A percentile compares a stretch with the other conserved stretches of the same genome.
Conservation (phyloP, 1,284 basidiomycete genomes). For the Ceratobasidium sp. region DNA sequence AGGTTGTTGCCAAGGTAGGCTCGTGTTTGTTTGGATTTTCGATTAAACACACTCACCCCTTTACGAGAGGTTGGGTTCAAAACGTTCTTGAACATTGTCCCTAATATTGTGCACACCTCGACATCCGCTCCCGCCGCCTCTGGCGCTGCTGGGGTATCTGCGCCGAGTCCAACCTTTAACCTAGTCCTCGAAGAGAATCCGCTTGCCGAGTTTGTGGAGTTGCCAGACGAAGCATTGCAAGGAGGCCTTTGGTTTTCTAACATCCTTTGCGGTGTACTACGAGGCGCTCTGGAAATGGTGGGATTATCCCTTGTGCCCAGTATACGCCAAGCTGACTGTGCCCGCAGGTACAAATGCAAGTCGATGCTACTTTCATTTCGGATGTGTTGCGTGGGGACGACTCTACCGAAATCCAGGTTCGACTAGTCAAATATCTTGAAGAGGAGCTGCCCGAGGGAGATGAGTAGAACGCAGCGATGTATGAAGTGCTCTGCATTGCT, state of each 20-base stretch:
- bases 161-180: conserved; percentile 62
- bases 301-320: conserved; percentile 47
- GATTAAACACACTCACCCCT: not conserved
- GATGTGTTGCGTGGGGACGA: conserved; percentile 94
- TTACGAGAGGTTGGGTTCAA: conserved; percentile 90
- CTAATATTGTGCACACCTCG: conserved; percentile 74
- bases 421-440: conserved; percentile 88
- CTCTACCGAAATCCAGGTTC: conserved; percentile 90
- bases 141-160: conserved; percentile 53
- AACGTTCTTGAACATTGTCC: conserved; percentile 93
- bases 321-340: not conserved
- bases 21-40: not conserved
- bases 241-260: conserved; percentile 97
- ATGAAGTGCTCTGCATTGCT: conserved; percentile 17
- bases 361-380: conserved; percentile 86
- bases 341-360: conserved; percentile 91
- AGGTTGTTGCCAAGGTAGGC: conserved; percentile 86
- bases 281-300: conserved; percentile 97
- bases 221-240: conserved; percentile 90
- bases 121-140: conserved; percentile 58
- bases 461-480: conserved; percentile 57
- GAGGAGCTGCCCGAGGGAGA: conserved; percentile 88
- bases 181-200: conserved; percentile 96
- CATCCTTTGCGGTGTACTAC: conserved; percentile 89
- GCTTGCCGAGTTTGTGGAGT: conserved; percentile 94